Base-by-base conservation (phyloP, 1,139 yeast genomes). In the Lodderomyces jiufengensis region DNA sequence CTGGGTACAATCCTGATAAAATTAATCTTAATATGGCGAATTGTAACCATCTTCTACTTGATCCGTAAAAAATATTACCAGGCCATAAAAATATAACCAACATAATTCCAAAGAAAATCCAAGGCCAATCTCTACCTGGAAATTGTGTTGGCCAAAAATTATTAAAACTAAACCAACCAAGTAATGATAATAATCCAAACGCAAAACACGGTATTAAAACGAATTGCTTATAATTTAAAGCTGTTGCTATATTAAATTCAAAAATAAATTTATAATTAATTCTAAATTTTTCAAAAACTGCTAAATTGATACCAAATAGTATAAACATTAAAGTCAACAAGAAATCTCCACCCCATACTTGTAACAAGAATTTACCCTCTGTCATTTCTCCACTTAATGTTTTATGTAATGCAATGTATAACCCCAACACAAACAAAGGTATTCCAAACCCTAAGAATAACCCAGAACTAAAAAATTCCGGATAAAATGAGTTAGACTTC, bases 291-390 rank as follows among this genome's bases (percentile, higher is more conserved):
- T 80, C 74, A 88, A 95, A 92, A 4, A 84, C 77, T 40, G 69
- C 62, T 54, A 94, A 77, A 54, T 85, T 80, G 27, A 84, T 42
- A 8, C 81, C 80, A 54, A 90, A 81, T 9, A 87, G 59, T 13
- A 82, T 49, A 10, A 80, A 61, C 51, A 83, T 71, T 12, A 88
- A 49, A 29, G 74, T 66, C 5, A 83, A 58, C 39, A 88, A 53
- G 46, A 88, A 76, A 55, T 87, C 87, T 1, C 97, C 97, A 5
- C 82, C 97, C 95, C 96, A 92, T 4, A 92, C 71, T 51, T 94
- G 97, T 32, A 92, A 59, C 40, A 90, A 54, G 41, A 61, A 81
- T 32, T 60, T 62, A 0, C 80, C 84, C 43, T 76, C 80, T 1
- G 77, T 75, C 11, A 75, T 53, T 3, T 57, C 54, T 1, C 57